These are phyloP conservation scores for Suillus alpinus DNA, from an alignment of 768 basidiomycete genomes.

Conservation along the genomic window DNA sequence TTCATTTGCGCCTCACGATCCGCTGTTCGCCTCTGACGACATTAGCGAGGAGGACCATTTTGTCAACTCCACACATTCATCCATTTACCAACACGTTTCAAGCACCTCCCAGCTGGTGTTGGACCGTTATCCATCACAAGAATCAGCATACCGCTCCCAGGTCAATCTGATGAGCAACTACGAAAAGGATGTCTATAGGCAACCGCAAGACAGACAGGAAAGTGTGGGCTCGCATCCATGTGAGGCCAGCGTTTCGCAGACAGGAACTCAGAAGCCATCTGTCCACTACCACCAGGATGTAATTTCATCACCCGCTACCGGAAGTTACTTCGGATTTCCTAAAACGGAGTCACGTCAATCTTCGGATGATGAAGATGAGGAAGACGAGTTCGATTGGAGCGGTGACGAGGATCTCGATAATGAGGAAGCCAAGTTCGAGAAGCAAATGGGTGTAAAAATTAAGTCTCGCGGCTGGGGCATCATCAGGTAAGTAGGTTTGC, in stretches of 20 bases:
- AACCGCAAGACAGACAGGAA: conserved; percentile 7
- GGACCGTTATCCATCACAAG: conserved; percentile 15
- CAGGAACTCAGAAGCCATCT: conserved; percentile 31
- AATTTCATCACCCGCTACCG: conserved; percentile 20
- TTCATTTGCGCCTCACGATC: conserved; percentile 13
- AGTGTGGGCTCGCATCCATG: conserved; percentile 12
- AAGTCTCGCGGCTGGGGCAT: conserved; percentile 46
- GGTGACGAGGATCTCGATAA: conserved; percentile 75
- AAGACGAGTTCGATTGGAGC: conserved; percentile 70
- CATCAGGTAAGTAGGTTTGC: conserved; percentile 48
- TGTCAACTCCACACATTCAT: conserved; percentile 28
- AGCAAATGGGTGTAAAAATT: conserved; percentile 53
- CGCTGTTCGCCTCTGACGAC: conserved; percentile 14
- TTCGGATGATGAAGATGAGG: conserved; percentile 57
- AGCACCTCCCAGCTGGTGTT: conserved; percentile 33
- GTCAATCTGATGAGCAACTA: conserved; percentile 18
- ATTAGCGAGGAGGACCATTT: conserved; percentile 12
- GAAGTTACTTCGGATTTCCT: conserved; percentile 24
- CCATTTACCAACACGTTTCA: conserved; percentile 36
- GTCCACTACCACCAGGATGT: conserved; percentile 57
- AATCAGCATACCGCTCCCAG: conserved; percentile 23
- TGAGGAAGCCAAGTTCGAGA: conserved; percentile 63
- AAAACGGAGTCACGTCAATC: conserved; percentile 36
- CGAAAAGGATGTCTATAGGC: conserved; percentile 6
- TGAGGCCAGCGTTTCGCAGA: conserved; percentile 11